Evolutionary conservation across 805 yeast species (phyloP).

Genomic region (Candida nemodendra): DNA sequence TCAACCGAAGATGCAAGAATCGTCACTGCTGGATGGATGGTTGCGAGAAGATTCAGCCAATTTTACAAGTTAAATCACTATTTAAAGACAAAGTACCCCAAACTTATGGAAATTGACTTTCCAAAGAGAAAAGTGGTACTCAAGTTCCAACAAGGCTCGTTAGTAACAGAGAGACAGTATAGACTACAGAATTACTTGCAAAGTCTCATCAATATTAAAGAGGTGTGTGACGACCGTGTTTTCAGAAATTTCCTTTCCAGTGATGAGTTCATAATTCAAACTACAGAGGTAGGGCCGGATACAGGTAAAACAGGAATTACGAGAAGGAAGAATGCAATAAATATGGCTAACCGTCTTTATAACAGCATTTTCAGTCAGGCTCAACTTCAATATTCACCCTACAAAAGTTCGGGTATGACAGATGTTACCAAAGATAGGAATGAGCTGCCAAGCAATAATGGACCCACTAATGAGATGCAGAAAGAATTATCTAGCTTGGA

Average conservation of each 20-base stretch:
- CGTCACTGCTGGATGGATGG: conserved; percentile 77
- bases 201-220: conserved; percentile 55
- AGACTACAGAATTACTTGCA: conserved; percentile 64
- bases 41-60: conserved; percentile 87
- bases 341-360: conserved; percentile 32
- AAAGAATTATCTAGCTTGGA: conserved; percentile 53
- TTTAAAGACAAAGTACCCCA: conserved; percentile 51
- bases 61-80: conserved; percentile 71
- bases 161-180: conserved; percentile 61
- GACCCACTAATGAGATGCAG: conserved; percentile 43
- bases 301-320: conserved; percentile 8
- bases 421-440: not conserved
- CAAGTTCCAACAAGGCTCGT: conserved; percentile 62
- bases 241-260: conserved; percentile 78
- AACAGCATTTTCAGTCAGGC: conserved; percentile 31
- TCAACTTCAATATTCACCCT: conserved; percentile 3
- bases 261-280: conserved; percentile 48
- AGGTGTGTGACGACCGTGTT: conserved; percentile 69
- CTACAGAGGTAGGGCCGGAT: conserved; percentile 11
- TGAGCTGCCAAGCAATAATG: conserved; percentile 18
- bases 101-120: conserved; percentile 47
- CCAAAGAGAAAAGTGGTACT: conserved; percentile 68
- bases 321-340: conserved; percentile 18
- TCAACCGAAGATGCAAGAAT: conserved; percentile 30
- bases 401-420: too few relatives aligned